phyloP scores from a whole-genome alignment of 495 filamentous ascomycete species.

The Pyrenula aspistea region DNA sequence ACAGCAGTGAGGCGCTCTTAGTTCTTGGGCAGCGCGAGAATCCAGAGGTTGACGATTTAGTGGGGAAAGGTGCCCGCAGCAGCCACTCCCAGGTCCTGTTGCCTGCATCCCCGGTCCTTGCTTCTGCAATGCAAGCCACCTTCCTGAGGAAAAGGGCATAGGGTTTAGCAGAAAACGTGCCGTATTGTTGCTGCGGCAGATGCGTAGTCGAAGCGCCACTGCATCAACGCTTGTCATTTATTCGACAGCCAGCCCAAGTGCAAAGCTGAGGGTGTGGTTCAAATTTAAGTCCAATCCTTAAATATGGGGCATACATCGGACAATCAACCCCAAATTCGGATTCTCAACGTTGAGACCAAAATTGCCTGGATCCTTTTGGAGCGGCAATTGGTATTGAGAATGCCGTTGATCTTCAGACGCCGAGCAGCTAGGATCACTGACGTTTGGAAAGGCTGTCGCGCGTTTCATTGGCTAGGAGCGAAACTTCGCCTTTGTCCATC shows the following conservation, averaged over 20 bases:
- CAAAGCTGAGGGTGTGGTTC: background rate
- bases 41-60: background rate
- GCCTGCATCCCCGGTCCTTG: background rate
- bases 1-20: background rate
- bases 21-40: background rate
- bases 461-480: background rate
- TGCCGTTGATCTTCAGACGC: background rate
- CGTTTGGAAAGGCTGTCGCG: background rate
- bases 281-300: background rate
- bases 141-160: background rate
- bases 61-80: background rate
- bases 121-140: background rate
- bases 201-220: background rate
- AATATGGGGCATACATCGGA: background rate
- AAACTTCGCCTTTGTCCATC: background rate
- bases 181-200: background rate
- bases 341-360: background rate
- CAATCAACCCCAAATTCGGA: background rate
- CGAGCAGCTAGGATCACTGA: background rate
- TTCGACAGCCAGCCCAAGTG: background rate
- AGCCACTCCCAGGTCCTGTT: background rate
- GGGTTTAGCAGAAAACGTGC: background rate
- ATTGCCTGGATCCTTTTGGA: background rate
- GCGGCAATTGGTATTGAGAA: background rate
- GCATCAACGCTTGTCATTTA: background rate